Percentiles rank a stretch among this genome's conserved stretches.
phyloP scores from a whole-genome alignment of 331 rosid genomes.

The Pyracantha coccinea region DNA sequence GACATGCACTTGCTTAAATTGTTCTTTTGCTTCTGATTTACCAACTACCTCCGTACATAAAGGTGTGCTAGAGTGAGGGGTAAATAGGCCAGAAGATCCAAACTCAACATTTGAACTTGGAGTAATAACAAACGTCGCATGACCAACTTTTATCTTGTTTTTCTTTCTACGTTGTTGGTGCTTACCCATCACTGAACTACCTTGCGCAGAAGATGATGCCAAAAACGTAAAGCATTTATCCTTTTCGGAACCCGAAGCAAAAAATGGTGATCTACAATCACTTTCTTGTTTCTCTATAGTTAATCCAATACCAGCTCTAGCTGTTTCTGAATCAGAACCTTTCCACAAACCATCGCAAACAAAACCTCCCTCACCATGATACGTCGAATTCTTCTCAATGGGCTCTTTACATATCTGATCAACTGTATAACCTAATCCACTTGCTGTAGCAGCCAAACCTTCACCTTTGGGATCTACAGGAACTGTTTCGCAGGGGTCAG shows the following conservation, averaged over 20 bases:
- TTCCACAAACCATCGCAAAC: conserved; percentile 4
- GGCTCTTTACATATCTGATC: conserved; percentile 22
- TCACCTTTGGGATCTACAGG: conserved; percentile 27
- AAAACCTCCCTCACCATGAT: conserved; percentile 16
- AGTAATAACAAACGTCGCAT: conserved; percentile 29
- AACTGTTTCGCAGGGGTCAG: conserved; percentile 26
- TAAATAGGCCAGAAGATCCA: conserved; percentile 37
- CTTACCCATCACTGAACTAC: conserved; percentile 25
- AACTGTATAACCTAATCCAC: conserved; percentile 13
- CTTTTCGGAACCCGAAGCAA: conserved; percentile 32
- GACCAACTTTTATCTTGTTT: conserved; percentile 40
- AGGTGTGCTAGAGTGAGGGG: conserved; percentile 26
- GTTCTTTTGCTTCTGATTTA: conserved; percentile 32
- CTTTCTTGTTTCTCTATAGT: conserved; percentile 29
- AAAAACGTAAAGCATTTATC: conserved; percentile 50
- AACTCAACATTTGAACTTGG: conserved; percentile 38
- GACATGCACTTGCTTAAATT: conserved; percentile 24
- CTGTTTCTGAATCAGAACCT: conserved; percentile 22
- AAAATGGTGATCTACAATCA: conserved; percentile 6
- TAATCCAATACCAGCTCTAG: conserved; percentile 29
- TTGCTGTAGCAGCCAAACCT: conserved; percentile 22
- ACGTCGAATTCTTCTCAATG: background rate
- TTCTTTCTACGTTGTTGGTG: conserved; percentile 44
- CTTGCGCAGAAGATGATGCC: conserved; percentile 36
- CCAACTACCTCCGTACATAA: conserved; percentile 23